A percentile compares a stretch with the other conserved stretches of the same genome.
These are phyloP conservation scores for Fusarium lyarnte DNA, from an alignment of 2,329 filamentous ascomycete genomes.

Conservation along the genomic window DNA sequence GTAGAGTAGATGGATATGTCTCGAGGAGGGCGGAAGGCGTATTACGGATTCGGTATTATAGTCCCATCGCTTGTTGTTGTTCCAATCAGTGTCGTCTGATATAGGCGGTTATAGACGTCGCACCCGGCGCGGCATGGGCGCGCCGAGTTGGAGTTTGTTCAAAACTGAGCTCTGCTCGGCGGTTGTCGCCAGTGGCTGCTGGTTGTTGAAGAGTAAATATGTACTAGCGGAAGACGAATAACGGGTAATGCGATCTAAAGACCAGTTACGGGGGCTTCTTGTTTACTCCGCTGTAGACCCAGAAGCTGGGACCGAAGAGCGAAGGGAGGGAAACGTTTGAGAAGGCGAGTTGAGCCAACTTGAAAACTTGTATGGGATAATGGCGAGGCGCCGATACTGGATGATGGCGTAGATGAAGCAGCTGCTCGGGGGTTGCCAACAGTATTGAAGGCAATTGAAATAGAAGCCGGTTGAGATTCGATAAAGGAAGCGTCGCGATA, in stretches of 20 bases:
- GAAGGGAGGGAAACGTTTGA: slow-evolving; percentile 78
- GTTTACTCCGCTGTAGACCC: slow-evolving; percentile 96
- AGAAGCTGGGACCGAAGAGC: slow-evolving; percentile 90
- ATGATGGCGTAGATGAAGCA: slow-evolving; percentile 8
- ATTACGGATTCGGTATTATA: slow-evolving; percentile 44
- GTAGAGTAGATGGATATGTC: slow-evolving; percentile 13
- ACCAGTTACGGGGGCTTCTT: slow-evolving; percentile 95
- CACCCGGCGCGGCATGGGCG: slow-evolving; percentile 51
- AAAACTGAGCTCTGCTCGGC: slow-evolving; percentile 43
- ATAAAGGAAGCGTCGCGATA: slow-evolving; percentile 5
- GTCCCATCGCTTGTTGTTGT: slow-evolving; percentile 44
- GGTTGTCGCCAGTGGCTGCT: slow-evolving; percentile 34
- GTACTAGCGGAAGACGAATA: slow-evolving; percentile 2
- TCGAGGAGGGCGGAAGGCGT: slow-evolving; percentile 26
- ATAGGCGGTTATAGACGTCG: slow-evolving; percentile 37
- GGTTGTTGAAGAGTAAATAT: slow-evolving; percentile 11
- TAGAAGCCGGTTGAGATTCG: neutral
- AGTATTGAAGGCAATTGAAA: slow-evolving; percentile 4
- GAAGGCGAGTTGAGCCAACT: slow-evolving; percentile 89
- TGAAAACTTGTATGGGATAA: slow-evolving; percentile 69
- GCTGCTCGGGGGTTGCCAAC: slow-evolving; percentile 7
- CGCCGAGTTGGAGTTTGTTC: slow-evolving; percentile 49
- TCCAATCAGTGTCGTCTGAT: slow-evolving; percentile 21
- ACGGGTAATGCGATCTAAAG: slow-evolving; percentile 14
- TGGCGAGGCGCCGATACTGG: slow-evolving; percentile 36